These are phyloP conservation scores for Hirschfeldia incana DNA, from an alignment of 345 rosid species.

Conservation along the genomic window DNA sequence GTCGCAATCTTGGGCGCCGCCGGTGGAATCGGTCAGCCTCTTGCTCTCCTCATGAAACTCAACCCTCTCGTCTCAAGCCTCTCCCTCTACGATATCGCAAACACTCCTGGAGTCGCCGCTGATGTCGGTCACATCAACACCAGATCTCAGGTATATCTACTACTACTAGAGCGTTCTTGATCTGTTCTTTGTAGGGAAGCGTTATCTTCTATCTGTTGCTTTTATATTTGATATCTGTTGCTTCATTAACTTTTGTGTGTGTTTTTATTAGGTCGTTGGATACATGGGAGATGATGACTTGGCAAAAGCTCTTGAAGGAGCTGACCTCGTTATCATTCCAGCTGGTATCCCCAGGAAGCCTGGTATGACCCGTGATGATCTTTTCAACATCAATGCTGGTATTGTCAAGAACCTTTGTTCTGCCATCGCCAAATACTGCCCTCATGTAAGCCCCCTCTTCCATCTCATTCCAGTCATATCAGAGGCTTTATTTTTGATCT, in stretches of 20 bases:
- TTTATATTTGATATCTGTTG: too few relatives aligned
- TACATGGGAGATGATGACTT: conserved; percentile 46
- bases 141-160: conserved; percentile 48
- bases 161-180: not conserved
- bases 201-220: too few relatives aligned
- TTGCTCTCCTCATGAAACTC: conserved; percentile 72
- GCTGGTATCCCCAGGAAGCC: conserved; percentile 71
- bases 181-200: not conserved
- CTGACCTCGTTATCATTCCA: conserved; percentile 63
- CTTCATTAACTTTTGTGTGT: not conserved
- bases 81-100: conserved; percentile 68
- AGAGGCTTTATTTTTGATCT: not conserved
- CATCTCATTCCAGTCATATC: not conserved
- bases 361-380: conserved; percentile 5
- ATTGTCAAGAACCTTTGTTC: conserved; percentile 31
- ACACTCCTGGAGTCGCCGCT: conserved; percentile 77
- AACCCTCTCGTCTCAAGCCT: conserved; percentile 73
- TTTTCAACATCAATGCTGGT: conserved; percentile 47
- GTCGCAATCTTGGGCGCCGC: conserved; percentile 81
- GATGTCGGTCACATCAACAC: conserved; percentile 79
- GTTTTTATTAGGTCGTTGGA: conserved; percentile 1
- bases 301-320: conserved; percentile 50
- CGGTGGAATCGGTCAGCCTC: conserved; percentile 84
- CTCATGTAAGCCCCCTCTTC: conserved; percentile 38
- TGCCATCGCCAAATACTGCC: conserved; percentile 46